Evolutionary conservation across 2,329 filamentous ascomycete species (phyloP), one percentile per base, ranked within the genome.

Genomic region (Talaromyces sp.): DNA sequence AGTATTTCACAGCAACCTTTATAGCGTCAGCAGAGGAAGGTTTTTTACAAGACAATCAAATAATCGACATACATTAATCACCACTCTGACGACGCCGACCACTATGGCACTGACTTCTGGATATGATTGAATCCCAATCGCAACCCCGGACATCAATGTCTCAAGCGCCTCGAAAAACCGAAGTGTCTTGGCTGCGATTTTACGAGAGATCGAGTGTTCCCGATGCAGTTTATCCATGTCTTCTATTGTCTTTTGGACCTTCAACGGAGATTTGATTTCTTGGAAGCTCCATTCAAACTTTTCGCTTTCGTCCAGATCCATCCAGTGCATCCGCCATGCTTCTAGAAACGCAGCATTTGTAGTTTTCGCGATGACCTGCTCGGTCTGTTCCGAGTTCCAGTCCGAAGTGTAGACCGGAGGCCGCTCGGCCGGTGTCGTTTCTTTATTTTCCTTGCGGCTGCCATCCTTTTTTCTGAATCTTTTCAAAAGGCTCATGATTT

Each of bases 321-420:
- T 27, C 54, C 61, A 61, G 23, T 64, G 63, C 27, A 44, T 54
- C 10, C 27, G 23, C 63, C 63, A 64, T 51, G 63, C 63, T 58
- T 63, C 63, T 34, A 58, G 44, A 47, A 64, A 63, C 47, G 61
- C 63, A 18, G 57, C 27, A 56, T 60, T 64, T 10, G 54, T 63
- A n/a, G 44, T 47, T 16, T 16, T 27, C 12, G 42, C 54, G 33
- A 61, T 54, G 6, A 59, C 40, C 31, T 36, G 10, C 33, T 40
- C 28, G 1, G 57, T 64, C 14, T 60, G 42, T 3, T 52, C 52
- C 4, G 51, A 31, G 8, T 7, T 47, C 42, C 42, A 47, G 23
- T 40, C 30, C 2, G 28, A 54, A 30, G 6, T 53, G 50, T 31
- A 31, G 27, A 12, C 50, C 28, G 27, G 30, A n/a, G 50, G 30